Evolutionary conservation across 1,284 basidiomycete genomes (phyloP), one percentile per base, ranked within the genome.

Genomic region (Retiboletus fuscus): DNA sequence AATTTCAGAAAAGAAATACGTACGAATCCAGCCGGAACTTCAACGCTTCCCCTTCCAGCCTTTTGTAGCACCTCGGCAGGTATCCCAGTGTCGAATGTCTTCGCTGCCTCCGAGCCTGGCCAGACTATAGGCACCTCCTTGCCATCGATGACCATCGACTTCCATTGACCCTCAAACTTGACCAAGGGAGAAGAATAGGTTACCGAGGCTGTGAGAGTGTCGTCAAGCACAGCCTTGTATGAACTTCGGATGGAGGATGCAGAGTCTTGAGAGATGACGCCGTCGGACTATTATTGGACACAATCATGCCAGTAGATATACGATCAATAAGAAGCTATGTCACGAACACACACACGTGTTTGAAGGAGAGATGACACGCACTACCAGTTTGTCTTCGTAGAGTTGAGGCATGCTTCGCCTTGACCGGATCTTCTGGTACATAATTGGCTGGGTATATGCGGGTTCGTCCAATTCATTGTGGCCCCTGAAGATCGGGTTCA

Each of bases 381-480:
- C 93, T 66, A 93, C 85, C 7, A 97, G 86, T 68, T 90, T 90
- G 66, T 92, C 88, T 79, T 96, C 95, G 78, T 96, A 97, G 26
- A 95, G 82, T 66, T 90, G 87, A 11, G 95, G 95, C 11, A 96
- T 94, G 6, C 93, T 94, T 60, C 87, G 90, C 65, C 94, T 86
- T 0, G 90, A 87, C 10, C 91, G 87, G 76, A 96, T 96, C 83
- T 93, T 91, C 80, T 94, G 89, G 82, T 96, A 96, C 95, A 96
- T 96, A 30, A 91, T 84, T 0, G 95, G 95, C 78, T 95, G 93
- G 0, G 97, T 98, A 82, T 96, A 96, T 24, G 91, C 91, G 1
- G 97, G 96, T 75, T 96, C 90, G 79, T 97, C 96, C 46, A 97
- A 88, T 82, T 97, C 95, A 79, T 97, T 97, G 81, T 97, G 96